These are phyloP conservation scores for Alternaria panax DNA, from an alignment of 2,329 filamentous ascomycete genomes.

Conservation along the genomic window DNA sequence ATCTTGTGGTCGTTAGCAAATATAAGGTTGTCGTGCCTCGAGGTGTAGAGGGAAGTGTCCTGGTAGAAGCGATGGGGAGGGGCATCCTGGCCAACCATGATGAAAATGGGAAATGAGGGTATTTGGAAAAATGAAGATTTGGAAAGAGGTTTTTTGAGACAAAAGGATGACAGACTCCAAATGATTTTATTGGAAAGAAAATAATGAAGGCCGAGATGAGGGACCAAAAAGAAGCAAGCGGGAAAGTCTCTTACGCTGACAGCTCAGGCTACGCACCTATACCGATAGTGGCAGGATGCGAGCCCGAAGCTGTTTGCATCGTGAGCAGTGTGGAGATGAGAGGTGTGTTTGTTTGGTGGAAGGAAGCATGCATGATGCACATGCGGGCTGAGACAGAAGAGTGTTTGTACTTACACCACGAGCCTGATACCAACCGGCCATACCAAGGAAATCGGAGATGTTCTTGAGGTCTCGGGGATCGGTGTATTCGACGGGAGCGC, in stretches of 20 bases:
- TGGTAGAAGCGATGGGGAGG: slow-evolving; percentile 16
- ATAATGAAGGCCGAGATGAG: not conserved
- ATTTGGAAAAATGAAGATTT: not conserved
- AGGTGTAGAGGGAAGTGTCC: slow-evolving; percentile 19
- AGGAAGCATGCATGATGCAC: slow-evolving; percentile 13
- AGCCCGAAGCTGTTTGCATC: slow-evolving; percentile 10
- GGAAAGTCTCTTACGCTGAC: slow-evolving; percentile 6
- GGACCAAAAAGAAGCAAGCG: not conserved
- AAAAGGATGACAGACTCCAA: slow-evolving; percentile 4
- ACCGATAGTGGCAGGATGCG: not conserved
- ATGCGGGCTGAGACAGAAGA: slow-evolving; percentile 9
- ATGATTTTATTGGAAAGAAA: slow-evolving; percentile 7
- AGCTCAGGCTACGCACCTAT: slow-evolving; percentile 3
- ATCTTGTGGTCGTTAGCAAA: slow-evolving; percentile 35
- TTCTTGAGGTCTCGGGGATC: slow-evolving; percentile 43
- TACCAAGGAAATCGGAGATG: slow-evolving; percentile 46
- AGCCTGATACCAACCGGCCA: slow-evolving; percentile 45
- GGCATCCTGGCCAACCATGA: slow-evolving; percentile 10
- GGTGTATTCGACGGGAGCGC: slow-evolving; percentile 33
- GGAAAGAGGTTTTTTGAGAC: slow-evolving; percentile 1
- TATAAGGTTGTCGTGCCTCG: slow-evolving; percentile 31
- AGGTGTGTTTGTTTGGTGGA: slow-evolving; percentile 2
- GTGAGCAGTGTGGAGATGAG: not conserved
- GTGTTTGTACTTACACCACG: slow-evolving; percentile 49
- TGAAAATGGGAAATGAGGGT: slow-evolving; percentile 1